Conservation (phyloP, 208 protist genomes). For the Leishmania tarentolae region DNA sequence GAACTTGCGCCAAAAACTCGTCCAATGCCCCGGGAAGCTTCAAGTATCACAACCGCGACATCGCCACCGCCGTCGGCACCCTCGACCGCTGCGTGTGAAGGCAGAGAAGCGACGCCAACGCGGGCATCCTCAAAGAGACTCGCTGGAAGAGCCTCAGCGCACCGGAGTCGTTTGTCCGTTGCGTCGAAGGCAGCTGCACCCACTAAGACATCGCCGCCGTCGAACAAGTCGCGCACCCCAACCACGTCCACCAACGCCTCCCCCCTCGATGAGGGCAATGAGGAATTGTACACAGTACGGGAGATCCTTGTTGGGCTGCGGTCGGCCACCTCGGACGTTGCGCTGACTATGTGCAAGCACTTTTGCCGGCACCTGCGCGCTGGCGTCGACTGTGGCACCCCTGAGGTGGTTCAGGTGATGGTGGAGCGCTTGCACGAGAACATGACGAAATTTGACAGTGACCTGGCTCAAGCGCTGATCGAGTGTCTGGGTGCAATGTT, state of each 20-base stretch:
- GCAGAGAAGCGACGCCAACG: background rate
- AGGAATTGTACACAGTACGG: constrained; percentile 73
- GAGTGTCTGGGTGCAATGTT: constrained; percentile 73
- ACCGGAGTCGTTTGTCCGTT: background rate
- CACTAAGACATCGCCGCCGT: background rate
- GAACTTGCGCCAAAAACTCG: background rate
- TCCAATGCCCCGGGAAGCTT: background rate
- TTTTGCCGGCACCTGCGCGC: constrained; percentile 62
- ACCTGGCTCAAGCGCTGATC: constrained; percentile 63
- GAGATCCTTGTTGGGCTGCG: constrained; percentile 79
- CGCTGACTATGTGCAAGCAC: constrained; percentile 65
- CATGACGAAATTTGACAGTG: constrained; percentile 54
- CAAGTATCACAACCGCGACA: background rate
- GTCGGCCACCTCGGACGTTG: constrained; percentile 57
- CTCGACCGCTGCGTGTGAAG: background rate
- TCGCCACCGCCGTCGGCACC: background rate
- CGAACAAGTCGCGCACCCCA: background rate
- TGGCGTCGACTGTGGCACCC: constrained; percentile 71
- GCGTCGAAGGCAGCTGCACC: background rate
- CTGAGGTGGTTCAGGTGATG: constrained; percentile 83
- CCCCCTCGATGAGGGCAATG: constrained; percentile 8
- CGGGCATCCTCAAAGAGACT: background rate
- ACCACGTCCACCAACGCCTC: background rate
- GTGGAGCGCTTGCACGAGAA: constrained; percentile 81
- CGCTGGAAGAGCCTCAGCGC: no score